Percentiles rank a stretch among this genome's conserved stretches.
These are phyloP conservation scores for Solidago caesia DNA, from an alignment of 129 eudicot species.

Conservation along the genomic window DNA sequence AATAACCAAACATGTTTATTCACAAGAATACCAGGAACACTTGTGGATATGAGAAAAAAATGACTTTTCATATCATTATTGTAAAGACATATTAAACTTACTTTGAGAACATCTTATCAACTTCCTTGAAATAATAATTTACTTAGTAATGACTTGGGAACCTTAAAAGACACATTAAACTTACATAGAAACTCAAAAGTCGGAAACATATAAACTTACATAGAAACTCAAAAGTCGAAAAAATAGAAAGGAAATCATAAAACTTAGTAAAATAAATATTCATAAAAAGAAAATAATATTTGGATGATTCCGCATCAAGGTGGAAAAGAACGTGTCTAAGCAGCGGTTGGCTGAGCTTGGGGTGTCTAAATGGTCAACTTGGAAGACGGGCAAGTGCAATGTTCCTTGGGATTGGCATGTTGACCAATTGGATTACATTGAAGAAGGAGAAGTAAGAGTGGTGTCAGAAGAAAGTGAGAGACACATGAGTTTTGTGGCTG, in stretches of 20 bases:
- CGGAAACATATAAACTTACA: too few relatives aligned
- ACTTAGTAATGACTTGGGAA: too few relatives aligned
- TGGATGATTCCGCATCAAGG: conserved; percentile 38
- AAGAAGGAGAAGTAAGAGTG: conserved; percentile 95
- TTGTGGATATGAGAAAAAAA: too few relatives aligned
- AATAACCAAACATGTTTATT: too few relatives aligned
- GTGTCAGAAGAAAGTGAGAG: conserved; percentile 86
- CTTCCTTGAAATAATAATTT: too few relatives aligned
- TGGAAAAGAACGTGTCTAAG: conserved; percentile 68
- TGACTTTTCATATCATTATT: too few relatives aligned
- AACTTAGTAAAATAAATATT: too few relatives aligned
- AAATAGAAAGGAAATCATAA: too few relatives aligned
- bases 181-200: not conserved
- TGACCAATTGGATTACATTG: conserved; percentile 89
- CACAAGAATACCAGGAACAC: too few relatives aligned
- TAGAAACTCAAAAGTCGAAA: not conserved
- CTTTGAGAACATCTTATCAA: too few relatives aligned
- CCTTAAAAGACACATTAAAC: not conserved
- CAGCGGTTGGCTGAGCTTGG: conserved; percentile 74
- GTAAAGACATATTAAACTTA: too few relatives aligned
- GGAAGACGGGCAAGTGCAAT: conserved; percentile 93
- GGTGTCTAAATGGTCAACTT: conserved; percentile 77
- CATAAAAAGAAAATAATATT: conserved; percentile 11
- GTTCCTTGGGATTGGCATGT: conserved; percentile 99
- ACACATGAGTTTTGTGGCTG: conserved; percentile 79